Base-by-base conservation (phyloP, 1,139 yeast species). In the Citeromyces hawaiiensis region DNA sequence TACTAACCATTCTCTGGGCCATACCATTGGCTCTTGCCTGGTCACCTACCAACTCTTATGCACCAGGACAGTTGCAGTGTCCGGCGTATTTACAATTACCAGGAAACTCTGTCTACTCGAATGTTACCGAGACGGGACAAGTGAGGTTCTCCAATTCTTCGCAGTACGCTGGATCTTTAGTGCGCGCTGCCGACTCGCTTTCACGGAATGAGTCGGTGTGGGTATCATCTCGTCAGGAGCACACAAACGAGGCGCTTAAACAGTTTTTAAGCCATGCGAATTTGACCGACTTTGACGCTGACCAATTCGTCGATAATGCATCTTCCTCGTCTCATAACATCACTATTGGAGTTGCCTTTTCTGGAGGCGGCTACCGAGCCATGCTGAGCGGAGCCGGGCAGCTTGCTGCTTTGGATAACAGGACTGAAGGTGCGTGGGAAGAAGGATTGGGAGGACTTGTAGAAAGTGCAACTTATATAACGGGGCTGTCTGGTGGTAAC, bases 291-390 rank as follows among this genome's bases (percentile, higher is more conserved):
- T 78, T 83, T 48, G 72, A 76, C 48, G 70, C 74, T 2, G 61
- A 59, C 15, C 48, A 53, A 2, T 77, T 74, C 49, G 53, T 81
- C 48, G 58, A 62, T 42, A 47, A 57, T 10, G 54, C 60, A 42
- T 13, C 35, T 11, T 13, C 15, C 11, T 33, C 35, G 21, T 50
- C 62, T 56, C 44, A 57, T 36, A 60, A 69, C 25, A 64, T 72
- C 41, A 67, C 62, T 39, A 66, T 85, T 40, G 95, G 82, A 15
- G 53, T 85, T 18, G 76, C 83, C 0, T 53, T 81, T 23, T 78
- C 87, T 4, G 91, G 91, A 3, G 91, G 91, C 9, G 86, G 87
- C 0, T 78, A 75, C 48, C 59, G 88, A 43, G 71, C 88, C 1
- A 71, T 81, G 74, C 52, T 81, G 10, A 66, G 70, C 3, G 82